Base-by-base conservation (phyloP, 495 filamentous ascomycete genomes). In the Schizothecium vesticola region DNA sequence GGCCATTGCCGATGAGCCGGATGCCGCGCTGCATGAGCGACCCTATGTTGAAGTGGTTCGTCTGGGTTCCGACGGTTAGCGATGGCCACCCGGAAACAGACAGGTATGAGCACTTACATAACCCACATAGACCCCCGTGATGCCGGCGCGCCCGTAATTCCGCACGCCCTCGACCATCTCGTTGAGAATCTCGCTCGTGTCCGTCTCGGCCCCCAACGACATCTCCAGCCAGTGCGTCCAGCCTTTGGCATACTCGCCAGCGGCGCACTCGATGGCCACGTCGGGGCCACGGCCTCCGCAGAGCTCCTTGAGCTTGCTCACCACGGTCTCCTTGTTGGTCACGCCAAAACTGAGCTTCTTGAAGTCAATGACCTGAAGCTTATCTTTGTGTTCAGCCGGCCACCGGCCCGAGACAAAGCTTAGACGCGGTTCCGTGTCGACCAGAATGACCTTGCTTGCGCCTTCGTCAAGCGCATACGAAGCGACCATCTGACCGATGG, bases 1-100 rank as follows among this genome's bases (percentile, higher is more conserved):
- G 93, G 3, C 93, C 92, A 73, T 92, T 92, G 58, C 93, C 91
- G 67, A 91, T 90, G 19, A 96, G 83, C 1, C 88, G 87, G 70
- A 96, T 88, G 28, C 93, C 92, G 59, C 90, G 88, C 77, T 96
- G 88, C 93, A 97, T 97, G 22, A 97, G 72, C 1, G 91, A 85
- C 29, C 93, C 91, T 72, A 96, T 89, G 72, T 92, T 91, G 84
- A 94, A 92, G 70, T 93, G 89, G 77, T 84, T 94, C 6, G 89
- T 91, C 88, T 91, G 64, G 1, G n/a, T 23, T 11, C 55, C 24
- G 8, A 4, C 6, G 22, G 11, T 29, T 31, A 57, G 55, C 51
- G 5, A 8, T 11, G 8, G 10, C 29, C 23, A 4, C 26, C 12
- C 3, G 12, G 4, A 1, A 16, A 5, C 3, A 36, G 57, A 3